Conservation (phyloP, 1,139 yeast species). For the Yamadazyma atlantica region DNA sequence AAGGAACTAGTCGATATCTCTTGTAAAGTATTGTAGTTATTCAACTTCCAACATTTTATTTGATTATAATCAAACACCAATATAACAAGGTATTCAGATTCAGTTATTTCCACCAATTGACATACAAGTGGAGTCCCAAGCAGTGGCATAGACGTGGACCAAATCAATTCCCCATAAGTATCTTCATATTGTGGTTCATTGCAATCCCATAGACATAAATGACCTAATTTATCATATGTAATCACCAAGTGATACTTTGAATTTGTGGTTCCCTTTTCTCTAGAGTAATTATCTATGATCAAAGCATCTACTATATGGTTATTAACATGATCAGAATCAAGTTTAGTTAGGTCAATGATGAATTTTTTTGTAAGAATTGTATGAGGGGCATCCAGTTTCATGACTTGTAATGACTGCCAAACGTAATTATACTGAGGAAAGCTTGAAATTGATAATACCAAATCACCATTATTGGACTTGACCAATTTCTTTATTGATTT, state of each 20-base stretch:
- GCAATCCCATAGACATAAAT: conserved; percentile 68
- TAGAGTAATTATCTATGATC: conserved; percentile 31
- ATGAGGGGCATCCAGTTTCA: conserved; percentile 12
- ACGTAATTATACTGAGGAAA: conserved; percentile 57
- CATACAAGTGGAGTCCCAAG: conserved; percentile 17
- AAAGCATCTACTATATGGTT: conserved; percentile 32
- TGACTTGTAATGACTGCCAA: conserved; percentile 55
- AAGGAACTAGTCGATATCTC: conserved; percentile 26
- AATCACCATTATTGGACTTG: conserved; percentile 48
- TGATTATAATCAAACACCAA: conserved; percentile 27
- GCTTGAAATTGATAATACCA: conserved; percentile 41
- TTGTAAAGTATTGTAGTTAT: conserved; percentile 11
- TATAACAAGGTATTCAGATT: conserved; percentile 22
- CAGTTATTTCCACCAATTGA: conserved; percentile 21
- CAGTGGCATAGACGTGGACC: conserved; percentile 19
- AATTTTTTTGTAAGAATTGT: conserved; percentile 39
- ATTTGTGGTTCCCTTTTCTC: conserved; percentile 14
- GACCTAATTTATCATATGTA: conserved; percentile 54
- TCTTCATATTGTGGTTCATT: conserved; percentile 30
- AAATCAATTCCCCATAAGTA: conserved; percentile 26
- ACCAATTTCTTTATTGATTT: conserved; percentile 70
- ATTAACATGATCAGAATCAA: conserved; percentile 7
- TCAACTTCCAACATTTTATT: conserved; percentile 32
- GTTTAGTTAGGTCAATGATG: conserved; percentile 22
- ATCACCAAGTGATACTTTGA: conserved; percentile 37